Evolutionary conservation across 495 filamentous ascomycete genomes (phyloP), one percentile per base, ranked within the genome.

Genomic region (Hyphodiscus hymeniophilus): DNA sequence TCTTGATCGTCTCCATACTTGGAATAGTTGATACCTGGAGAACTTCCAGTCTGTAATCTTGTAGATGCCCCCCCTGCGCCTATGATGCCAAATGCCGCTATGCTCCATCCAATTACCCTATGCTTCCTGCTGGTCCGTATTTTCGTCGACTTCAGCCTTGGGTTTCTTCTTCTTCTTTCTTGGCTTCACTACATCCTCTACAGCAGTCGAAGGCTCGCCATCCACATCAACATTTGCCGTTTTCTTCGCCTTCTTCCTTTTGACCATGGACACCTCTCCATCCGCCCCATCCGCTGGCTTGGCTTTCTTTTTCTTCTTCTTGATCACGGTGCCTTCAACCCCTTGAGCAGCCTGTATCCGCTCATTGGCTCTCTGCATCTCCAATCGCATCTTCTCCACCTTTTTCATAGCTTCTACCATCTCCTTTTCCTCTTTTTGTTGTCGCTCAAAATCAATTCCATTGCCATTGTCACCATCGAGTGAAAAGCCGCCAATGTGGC

Each of bases 281-380:
- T 47, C 58, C n/a, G 18, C 49, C 15, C 20, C 55, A 42, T 52
- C 61, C 7, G 18, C 43, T 10, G 26, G 13, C 12, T 59, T 65
- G 62, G 75, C 83, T 67, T 86, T 90, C 67, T 87, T 91, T 65
- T 82, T 90, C 68, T 79, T 85, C 6, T 95, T 80, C 22, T 89
- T 66, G 5, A 73, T 81, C 10, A 84, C 87, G 51, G 87, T 87
- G 3, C 68, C 67, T n/a, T 80, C 74, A 3, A 80, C 77, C 3
- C 80, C 85, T 47, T 85, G 75, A 23, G 78, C 73, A 12, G 77
- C 73, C 60, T 86, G 73, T 28, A 94, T 83, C 43, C 87, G 67
- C 66, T 97, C 90, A 28, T 86, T 85, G 13, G 84, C 85, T 55
- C 88, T 69, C 66, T 96, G 90, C 89, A 98, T 96, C 63, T 91